Conservation (phyloP, 139 green algal genomes). For the Limnomonas spitsbergensis region DNA sequence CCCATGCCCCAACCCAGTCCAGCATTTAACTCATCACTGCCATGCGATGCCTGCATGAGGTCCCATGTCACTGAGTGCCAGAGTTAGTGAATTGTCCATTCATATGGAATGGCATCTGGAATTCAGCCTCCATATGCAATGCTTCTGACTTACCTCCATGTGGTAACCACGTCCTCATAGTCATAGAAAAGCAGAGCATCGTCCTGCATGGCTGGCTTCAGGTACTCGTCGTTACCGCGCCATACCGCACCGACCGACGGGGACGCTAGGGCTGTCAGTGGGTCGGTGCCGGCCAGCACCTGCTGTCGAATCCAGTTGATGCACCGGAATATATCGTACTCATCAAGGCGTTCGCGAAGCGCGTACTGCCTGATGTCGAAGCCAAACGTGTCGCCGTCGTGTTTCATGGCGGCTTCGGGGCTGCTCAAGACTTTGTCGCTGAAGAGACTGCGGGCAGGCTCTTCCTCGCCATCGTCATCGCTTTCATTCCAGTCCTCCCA, state of each 20-base stretch:
- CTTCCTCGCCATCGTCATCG: constrained; percentile 47
- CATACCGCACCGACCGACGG: constrained; percentile 7
- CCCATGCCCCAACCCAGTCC: no score
- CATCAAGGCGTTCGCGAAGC: constrained; percentile 51
- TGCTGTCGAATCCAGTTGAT: constrained; percentile 79
- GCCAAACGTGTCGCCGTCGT: constrained; percentile 54
- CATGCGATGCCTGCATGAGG: no score
- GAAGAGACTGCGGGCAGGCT: constrained; percentile 65
- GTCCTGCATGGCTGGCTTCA: constrained; percentile 61
- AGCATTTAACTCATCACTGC: no score
- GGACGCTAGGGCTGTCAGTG: constrained; percentile 34
- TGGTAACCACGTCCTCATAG: constrained; percentile 49
- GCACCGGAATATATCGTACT: constrained; percentile 70
- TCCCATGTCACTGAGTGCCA: no score
- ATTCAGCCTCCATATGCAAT: no score
- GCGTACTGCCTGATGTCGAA: constrained; percentile 52
- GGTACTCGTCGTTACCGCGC: constrained; percentile 61
- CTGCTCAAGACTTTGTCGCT: constrained; percentile 35
- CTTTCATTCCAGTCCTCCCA: constrained; percentile 49
- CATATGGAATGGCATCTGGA: no score
- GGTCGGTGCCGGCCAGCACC: constrained; percentile 52
- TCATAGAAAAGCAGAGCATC: constrained; percentile 79
- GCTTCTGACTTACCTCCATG: background rate
- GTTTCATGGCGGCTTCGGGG: constrained; percentile 55
- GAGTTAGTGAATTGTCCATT: no score